Percentiles rank a stretch among this genome's conserved stretches.
These are phyloP conservation scores for Urostyla sp. DNA, from an alignment of 73 alveolate genomes.

Conservation along the genomic window DNA sequence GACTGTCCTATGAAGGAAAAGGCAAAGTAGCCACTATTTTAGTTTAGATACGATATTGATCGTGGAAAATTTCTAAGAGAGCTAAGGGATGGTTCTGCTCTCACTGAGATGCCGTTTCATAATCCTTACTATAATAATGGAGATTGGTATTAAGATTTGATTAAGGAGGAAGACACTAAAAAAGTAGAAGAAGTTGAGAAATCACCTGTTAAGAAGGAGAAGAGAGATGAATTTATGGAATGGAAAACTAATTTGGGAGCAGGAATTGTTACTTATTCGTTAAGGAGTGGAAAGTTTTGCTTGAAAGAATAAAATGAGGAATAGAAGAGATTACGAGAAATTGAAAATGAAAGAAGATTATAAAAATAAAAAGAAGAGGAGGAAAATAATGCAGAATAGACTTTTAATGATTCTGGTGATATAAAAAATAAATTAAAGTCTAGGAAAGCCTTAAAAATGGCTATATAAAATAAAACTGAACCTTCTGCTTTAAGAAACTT, in stretches of 20 bases:
- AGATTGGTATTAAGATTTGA: not conserved
- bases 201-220: not conserved
- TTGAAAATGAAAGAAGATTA: constrained; percentile 39
- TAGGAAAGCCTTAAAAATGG: constrained; percentile 36
- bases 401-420: not conserved
- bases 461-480: constrained; percentile 3
- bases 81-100: not conserved
- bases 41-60: constrained; percentile 3
- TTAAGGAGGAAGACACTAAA: not conserved
- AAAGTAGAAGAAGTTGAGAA: not conserved
- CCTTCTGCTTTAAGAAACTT: constrained; percentile 44
- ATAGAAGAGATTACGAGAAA: not conserved
- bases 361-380: constrained; percentile 31
- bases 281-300: constrained; percentile 38
- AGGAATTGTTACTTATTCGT: constrained; percentile 18
- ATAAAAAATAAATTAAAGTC: not conserved
- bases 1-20: not conserved
- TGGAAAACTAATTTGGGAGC: constrained; percentile 38
- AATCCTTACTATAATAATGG: not conserved
- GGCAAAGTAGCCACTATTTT: not conserved
- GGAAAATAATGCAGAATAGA: not conserved
- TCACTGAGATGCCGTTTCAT: no score
- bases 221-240: not conserved
- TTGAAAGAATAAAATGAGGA: constrained; percentile 48
- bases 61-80: constrained; percentile 20